Conservation (phyloP, 176 grass and related monocot species). For the Oropetium thomaeum region DNA sequence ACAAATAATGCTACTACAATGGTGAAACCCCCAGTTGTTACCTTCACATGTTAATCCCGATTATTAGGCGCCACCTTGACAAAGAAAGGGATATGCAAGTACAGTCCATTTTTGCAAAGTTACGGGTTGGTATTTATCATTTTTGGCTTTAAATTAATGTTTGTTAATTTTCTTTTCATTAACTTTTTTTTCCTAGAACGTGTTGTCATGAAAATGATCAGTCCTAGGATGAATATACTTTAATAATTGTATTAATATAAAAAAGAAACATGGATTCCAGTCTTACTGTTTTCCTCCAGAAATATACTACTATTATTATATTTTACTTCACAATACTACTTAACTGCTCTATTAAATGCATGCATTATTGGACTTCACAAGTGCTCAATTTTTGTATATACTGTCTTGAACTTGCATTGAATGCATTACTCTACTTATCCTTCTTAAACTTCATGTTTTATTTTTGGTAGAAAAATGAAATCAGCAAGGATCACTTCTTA, state of each 20-base stretch:
- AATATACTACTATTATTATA: background rate
- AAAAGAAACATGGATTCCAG: background rate
- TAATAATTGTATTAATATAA: constrained; percentile 1
- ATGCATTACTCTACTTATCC: background rate
- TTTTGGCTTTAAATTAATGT: constrained; percentile 18
- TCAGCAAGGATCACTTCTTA: constrained; percentile 93
- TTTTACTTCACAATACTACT: constrained; percentile 13
- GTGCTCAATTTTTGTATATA: background rate
- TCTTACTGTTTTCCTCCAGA: background rate
- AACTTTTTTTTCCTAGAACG: no score
- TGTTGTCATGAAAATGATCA: background rate
- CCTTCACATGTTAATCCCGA: constrained; percentile 92
- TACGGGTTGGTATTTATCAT: constrained; percentile 64
- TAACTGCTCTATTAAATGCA: constrained; percentile 17
- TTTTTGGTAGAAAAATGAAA: constrained; percentile 81
- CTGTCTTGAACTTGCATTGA: background rate
- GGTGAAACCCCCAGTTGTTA: constrained; percentile 65
- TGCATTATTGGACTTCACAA: constrained; percentile 3
- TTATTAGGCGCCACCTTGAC: constrained; percentile 84
- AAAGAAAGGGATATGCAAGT: constrained; percentile 90
- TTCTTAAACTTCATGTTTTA: constrained; percentile 24
- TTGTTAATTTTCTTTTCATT: background rate
- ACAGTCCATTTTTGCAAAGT: constrained; percentile 73
- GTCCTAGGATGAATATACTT: background rate
- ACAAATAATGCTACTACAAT: constrained; percentile 40